Evolutionary conservation across 1,284 basidiomycete species (phyloP).

Genomic region (Ceratobasidium sp.): DNA sequence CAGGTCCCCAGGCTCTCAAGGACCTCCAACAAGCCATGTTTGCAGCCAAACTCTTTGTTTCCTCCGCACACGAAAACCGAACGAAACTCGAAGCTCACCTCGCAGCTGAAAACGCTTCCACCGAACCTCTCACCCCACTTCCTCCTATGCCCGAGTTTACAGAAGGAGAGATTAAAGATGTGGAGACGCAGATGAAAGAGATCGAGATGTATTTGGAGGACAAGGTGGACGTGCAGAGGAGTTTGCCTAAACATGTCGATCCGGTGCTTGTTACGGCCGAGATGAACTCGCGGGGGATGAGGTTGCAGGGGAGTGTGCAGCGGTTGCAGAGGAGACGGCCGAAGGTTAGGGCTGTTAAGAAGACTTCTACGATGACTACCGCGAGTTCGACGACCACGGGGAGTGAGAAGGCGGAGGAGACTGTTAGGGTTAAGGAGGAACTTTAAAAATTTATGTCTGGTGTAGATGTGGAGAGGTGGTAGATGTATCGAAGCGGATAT

Average conservation of each 20-base stretch:
- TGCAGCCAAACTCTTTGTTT: slow-evolving; percentile 76
- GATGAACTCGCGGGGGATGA: slow-evolving; percentile 82
- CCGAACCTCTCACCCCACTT: background rate
- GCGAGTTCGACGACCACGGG: background rate
- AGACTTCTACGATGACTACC: background rate
- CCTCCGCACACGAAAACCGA: slow-evolving; percentile 78
- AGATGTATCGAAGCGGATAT: slow-evolving; percentile 20
- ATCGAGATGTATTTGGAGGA: slow-evolving; percentile 83
- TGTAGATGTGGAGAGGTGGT: background rate
- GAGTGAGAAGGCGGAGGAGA: slow-evolving; percentile 15
- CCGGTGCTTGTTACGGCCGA: slow-evolving; percentile 84
- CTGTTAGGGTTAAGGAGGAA: slow-evolving; percentile 38
- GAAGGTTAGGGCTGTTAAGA: slow-evolving; percentile 49
- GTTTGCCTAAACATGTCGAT: slow-evolving; percentile 75
- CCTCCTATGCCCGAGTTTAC: slow-evolving; percentile 64
- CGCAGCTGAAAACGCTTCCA: slow-evolving; percentile 65
- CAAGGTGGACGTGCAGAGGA: slow-evolving; percentile 82
- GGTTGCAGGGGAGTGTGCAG: slow-evolving; percentile 77
- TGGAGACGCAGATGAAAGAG: slow-evolving; percentile 78
- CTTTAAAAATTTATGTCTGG: too few relatives aligned
- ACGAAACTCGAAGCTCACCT: slow-evolving; percentile 64
- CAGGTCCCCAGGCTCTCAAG: slow-evolving; percentile 67
- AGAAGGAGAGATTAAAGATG: slow-evolving; percentile 76
- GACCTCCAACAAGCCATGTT: slow-evolving; percentile 72
- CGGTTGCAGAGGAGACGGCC: slow-evolving; percentile 75